Evolutionary conservation across 441 rosid genomes (phyloP).

Genomic region (Aleurites moluccanus): DNA sequence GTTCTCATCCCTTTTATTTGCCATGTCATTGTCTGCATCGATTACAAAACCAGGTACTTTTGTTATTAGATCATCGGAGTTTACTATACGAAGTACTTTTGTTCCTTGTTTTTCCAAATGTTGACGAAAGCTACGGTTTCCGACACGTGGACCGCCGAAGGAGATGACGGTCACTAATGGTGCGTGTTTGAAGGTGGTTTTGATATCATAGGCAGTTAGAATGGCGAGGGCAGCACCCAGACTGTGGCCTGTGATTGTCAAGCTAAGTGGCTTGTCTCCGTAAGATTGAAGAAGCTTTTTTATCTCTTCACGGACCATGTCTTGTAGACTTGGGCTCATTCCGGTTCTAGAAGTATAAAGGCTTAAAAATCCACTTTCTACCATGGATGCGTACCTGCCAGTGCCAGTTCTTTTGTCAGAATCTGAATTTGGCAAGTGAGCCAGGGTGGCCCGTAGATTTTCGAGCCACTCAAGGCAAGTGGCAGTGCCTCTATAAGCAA

Average conservation of each 20-base stretch:
- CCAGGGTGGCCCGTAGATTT: constrained; percentile 67
- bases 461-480: constrained; percentile 88
- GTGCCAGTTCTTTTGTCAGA: neutral
- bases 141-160: constrained; percentile 86
- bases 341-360: constrained; percentile 56
- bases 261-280: constrained; percentile 64
- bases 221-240: constrained; percentile 71
- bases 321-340: constrained; percentile 47
- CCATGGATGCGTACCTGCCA: constrained; percentile 51
- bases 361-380: constrained; percentile 74
- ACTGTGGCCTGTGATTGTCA: constrained; percentile 79
- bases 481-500: constrained; percentile 72
- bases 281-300: constrained; percentile 50
- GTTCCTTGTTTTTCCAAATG: constrained; percentile 64
- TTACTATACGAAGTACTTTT: constrained; percentile 66
- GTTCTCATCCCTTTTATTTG: neutral
- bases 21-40: constrained; percentile 34
- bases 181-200: constrained; percentile 42
- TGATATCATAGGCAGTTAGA: constrained; percentile 62
- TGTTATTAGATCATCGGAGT: constrained; percentile 69
- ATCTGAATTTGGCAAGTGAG: constrained; percentile 38
- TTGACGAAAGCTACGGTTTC: constrained; percentile 54
- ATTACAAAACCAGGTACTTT: constrained; percentile 75
- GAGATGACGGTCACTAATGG: constrained; percentile 76
- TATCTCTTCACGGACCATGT: constrained; percentile 60